Base-by-base conservation (phyloP, 169 alveolate genomes). In the Plasmodium berghei region DNA sequence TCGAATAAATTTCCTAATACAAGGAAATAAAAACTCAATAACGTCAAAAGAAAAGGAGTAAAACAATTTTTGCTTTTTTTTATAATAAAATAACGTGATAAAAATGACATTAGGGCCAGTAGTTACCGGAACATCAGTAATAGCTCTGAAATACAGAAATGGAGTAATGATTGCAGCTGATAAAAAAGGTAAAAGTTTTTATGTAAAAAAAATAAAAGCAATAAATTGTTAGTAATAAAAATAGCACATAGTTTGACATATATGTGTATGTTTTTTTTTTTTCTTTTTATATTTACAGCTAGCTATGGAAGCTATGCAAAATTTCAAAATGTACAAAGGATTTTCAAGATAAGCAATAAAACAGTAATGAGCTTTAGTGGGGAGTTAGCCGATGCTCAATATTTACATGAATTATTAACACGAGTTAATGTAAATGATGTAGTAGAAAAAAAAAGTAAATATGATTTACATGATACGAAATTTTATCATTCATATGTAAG, bases 101-200 rank as follows among this genome's bases (percentile, higher is more conserved):
- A 85, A 71, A 56, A 85, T 69, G 87, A 85, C 87, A 18, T 46
- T 66, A 55, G 91, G 87, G 26, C 87, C 91, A 52, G 94, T 88
- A 42, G 89, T 88, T 59, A 92, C 95, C 34, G 95, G 95, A 54
- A 94, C 97, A 56, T 93, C 97, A 69, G 91, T 94, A 49, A 87
- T 94, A n/a, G 95, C 97, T 0, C 49, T 94, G 73, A 91, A 93
- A 64, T 94, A 92, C 69, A 70, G 67, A 67, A 88, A 94, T 42
- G 97, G 97, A 9, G 73, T 94, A 55, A 91, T 94, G 92, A 73
- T 94, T n/a, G 97, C 95, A 12, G 97, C 97, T 66, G 97, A 94
- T 80, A 91, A 40, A 40, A 85, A 85, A 62, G 87, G 91, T 85
- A 54, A 46, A 48, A 55, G 18, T 14, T 52, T 52, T 16, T 52